These are phyloP conservation scores for Fusarium incarnatum DNA, from an alignment of 2,329 filamentous ascomycete genomes.

Conservation along the genomic window DNA sequence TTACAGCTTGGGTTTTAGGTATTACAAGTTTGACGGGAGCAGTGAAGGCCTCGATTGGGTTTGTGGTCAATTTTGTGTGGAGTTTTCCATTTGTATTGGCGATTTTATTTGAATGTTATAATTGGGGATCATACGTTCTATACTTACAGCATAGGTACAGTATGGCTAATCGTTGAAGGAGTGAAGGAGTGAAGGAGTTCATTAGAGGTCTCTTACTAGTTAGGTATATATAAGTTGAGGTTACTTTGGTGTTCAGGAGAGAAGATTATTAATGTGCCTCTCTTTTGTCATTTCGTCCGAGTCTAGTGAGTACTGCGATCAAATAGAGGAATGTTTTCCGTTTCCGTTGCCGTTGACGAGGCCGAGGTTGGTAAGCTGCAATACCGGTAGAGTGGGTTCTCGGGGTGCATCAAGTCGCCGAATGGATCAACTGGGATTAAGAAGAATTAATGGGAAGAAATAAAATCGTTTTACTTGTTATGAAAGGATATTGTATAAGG, in stretches of 20 bases:
- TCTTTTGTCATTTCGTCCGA: not conserved
- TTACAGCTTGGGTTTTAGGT: not conserved
- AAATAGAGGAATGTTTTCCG: not conserved
- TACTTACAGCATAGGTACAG: not conserved
- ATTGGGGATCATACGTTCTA: not conserved
- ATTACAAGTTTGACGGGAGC: not conserved
- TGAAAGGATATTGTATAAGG: not conserved
- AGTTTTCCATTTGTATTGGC: not conserved
- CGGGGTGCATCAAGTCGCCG: slow-evolving; percentile 4
- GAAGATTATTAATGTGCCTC: not conserved
- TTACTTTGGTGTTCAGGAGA: not conserved
- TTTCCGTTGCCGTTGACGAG: not conserved
- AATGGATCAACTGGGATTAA: not conserved
- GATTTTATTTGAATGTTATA: not conserved
- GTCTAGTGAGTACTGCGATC: not conserved
- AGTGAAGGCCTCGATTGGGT: not conserved
- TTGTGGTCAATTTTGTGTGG: not conserved
- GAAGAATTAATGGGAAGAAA: not conserved
- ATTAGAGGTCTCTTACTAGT: not conserved
- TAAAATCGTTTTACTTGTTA: not conserved
- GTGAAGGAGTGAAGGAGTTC: not conserved
- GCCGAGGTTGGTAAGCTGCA: slow-evolving; percentile 10
- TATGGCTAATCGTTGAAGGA: not conserved
- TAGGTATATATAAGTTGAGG: not conserved
- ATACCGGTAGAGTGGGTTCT: slow-evolving; percentile 1